These are phyloP conservation scores for Colletotrichum sp. DNA, from an alignment of 2,329 filamentous ascomycete species.

Conservation along the genomic window DNA sequence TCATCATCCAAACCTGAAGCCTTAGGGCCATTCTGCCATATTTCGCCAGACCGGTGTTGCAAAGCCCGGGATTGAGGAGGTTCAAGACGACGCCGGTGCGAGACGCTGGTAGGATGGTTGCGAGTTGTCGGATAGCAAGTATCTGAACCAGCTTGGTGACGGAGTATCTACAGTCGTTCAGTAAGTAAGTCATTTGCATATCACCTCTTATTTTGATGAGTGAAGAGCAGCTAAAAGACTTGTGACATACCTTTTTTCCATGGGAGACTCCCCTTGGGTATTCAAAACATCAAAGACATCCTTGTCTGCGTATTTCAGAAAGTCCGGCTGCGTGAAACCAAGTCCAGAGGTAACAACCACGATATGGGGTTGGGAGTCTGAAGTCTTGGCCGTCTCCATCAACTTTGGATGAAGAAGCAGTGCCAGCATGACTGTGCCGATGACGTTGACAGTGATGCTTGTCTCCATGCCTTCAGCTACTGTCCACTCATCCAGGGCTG, in stretches of 20 bases:
- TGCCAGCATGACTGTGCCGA: conserved; percentile 22
- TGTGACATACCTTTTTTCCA: background rate
- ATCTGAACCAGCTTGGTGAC: background rate
- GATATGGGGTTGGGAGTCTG: background rate
- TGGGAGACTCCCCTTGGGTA: background rate
- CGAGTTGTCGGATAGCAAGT: background rate
- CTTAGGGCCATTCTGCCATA: background rate
- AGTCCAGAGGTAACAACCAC: background rate
- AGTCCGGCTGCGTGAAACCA: background rate
- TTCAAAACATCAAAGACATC: background rate
- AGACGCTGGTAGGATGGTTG: background rate
- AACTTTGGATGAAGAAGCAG: background rate
- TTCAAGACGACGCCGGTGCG: background rate
- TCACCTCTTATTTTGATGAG: no score
- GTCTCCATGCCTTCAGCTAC: conserved; percentile 51
- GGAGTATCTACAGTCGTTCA: background rate
- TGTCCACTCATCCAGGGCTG: conserved; percentile 37
- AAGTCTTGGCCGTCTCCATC: background rate
- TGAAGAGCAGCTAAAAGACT: no score
- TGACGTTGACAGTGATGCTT: conserved; percentile 42
- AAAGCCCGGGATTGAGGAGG: background rate
- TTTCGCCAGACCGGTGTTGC: background rate
- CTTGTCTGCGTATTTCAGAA: background rate
- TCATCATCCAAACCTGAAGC: background rate
- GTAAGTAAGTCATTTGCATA: background rate